A percentile compares a stretch with the other conserved stretches of the same genome.
Evolutionary conservation across 2,329 filamentous ascomycete genomes (phyloP).

Genomic region (Microcyclospora pomicola): DNA sequence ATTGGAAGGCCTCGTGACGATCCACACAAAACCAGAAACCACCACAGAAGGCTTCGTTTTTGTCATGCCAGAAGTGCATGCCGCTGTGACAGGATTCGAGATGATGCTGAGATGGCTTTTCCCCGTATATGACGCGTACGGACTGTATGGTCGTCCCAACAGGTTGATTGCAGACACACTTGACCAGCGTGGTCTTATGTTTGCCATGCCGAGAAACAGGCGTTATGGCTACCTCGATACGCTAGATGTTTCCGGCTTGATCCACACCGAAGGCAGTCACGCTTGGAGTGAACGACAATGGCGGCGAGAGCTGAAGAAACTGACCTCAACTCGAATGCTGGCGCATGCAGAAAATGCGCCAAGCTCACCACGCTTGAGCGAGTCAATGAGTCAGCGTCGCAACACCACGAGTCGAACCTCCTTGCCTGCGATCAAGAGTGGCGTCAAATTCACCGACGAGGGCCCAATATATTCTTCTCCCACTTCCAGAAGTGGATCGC

Average conservation of each 20-base stretch:
- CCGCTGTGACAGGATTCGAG: slow-evolving; percentile 88
- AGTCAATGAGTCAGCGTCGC: slow-evolving; percentile 21
- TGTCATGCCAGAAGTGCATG: slow-evolving; percentile 87
- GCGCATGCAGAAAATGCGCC: slow-evolving; percentile 14
- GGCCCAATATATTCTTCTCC: slow-evolving; percentile 30
- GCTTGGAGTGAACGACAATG: slow-evolving; percentile 78
- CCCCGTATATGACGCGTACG: slow-evolving; percentile 86
- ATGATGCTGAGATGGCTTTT: slow-evolving; percentile 90
- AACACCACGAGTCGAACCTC: slow-evolving; percentile 27
- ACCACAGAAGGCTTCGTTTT: slow-evolving; percentile 90
- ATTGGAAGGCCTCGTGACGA: slow-evolving; percentile 78
- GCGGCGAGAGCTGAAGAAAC: slow-evolving; percentile 76
- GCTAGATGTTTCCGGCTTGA: slow-evolving; percentile 67
- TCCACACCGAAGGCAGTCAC: slow-evolving; percentile 62
- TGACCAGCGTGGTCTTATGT: slow-evolving; percentile 87
- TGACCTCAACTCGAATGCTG: slow-evolving; percentile 68
- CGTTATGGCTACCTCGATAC: slow-evolving; percentile 86
- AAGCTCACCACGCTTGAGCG: slow-evolving; percentile 14
- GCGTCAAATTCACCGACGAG: slow-evolving; percentile 31
- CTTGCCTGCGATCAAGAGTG: slow-evolving; percentile 21
- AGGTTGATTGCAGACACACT: slow-evolving; percentile 76
- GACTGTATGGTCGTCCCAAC: slow-evolving; percentile 76
- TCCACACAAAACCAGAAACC: slow-evolving; percentile 65
- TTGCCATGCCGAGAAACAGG: slow-evolving; percentile 82
- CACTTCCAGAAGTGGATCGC: slow-evolving; percentile 31